These are phyloP conservation scores for Carex scoparia DNA, from an alignment of 176 grass and related monocot species.

Conservation along the genomic window DNA sequence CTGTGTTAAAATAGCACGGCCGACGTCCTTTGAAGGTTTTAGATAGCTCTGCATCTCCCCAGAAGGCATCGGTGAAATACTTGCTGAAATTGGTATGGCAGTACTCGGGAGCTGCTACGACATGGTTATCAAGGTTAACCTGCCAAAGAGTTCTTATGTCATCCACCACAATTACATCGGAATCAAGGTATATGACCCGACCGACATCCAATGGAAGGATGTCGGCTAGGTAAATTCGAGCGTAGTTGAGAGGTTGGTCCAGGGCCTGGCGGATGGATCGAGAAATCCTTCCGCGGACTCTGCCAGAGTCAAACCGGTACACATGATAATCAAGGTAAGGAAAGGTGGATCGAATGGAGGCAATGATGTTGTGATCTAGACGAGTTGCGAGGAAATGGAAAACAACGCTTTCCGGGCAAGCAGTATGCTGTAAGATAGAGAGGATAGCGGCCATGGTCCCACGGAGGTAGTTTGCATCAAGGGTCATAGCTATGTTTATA, in stretches of 20 bases:
- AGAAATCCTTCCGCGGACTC: conserved; percentile 65
- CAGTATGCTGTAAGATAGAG: conserved; percentile 87
- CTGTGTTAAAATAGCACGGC: conserved; percentile 82
- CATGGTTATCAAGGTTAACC: conserved; percentile 39
- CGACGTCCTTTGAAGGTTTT: conserved; percentile 32
- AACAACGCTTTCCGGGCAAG: conserved; percentile 64
- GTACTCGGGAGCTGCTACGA: conserved; percentile 85
- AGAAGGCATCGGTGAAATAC: conserved; percentile 88
- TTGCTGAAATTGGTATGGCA: conserved; percentile 93
- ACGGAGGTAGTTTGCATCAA: conserved; percentile 86
- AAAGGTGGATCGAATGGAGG: conserved; percentile 54
- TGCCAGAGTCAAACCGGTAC: conserved; percentile 65
- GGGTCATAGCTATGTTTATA: conserved; percentile 82
- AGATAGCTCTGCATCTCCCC: conserved; percentile 37
- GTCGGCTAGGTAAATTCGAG: conserved; percentile 88
- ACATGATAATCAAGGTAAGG: conserved; percentile 56
- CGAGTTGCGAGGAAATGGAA: conserved; percentile 67
- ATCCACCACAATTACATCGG: conserved; percentile 76
- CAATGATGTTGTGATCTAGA: conserved; percentile 25
- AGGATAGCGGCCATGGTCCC: conserved; percentile 79
- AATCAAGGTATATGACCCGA: conserved; percentile 87
- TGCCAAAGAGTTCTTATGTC: conserved; percentile 61
- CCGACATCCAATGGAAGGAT: conserved; percentile 40
- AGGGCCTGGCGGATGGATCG: conserved; percentile 77
- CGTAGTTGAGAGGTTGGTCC: conserved; percentile 93